Evolutionary conservation across 164 flowering plant species (phyloP), one percentile per base, ranked within the genome.

Genomic region (Warburgia ugandensis): DNA sequence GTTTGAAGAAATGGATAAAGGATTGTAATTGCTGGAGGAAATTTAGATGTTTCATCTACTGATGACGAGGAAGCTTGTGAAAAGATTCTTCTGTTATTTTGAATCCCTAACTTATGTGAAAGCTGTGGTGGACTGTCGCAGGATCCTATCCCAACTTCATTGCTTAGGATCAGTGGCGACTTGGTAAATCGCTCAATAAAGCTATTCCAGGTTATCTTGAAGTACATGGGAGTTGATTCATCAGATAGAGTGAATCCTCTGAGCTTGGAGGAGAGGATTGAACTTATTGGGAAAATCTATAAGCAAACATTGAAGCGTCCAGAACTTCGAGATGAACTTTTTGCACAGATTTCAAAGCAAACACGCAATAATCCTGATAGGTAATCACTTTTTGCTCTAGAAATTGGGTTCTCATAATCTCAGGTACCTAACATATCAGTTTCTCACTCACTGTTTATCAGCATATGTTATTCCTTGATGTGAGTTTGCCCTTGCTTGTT

Each of bases 111-210:
- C 29, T 28, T 38, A 40, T 29, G 19, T 25, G 16, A 27, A 21
- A 50, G 6, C 55, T 63, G 31, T 69, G 9, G 47, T 29, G 52
- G 29, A 31, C 46, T 50, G 52, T 61, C 60, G 60, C 82, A 94
- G 99, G 99, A 94, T 45, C 95, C 90, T 2, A 84, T 94, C 36
- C 99, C 99, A 30, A 94, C 95, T 28, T 94, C 99, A 14, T 68
- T 94, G 48, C 85, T 94, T 50, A 89, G 78, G 63, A 76, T 94
- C 35, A 82, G 71, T 58, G 66, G 78, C 62, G 99, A 94, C 60
- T 56, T 86, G 58, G 81, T 78, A 29, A 79, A 77, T 57, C 86
- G 88, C 28, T 88, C 99, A 22, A 69, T 76, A 20, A 94, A 94
- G 52, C 52, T 84, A 35, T 94, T 94, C 66, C 92, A 84, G 47